Percentiles rank a stretch among this genome's conserved stretches.
phyloP scores from a whole-genome alignment of 2,329 filamentous ascomycete genomes.

The Mollisia scopiformis region DNA sequence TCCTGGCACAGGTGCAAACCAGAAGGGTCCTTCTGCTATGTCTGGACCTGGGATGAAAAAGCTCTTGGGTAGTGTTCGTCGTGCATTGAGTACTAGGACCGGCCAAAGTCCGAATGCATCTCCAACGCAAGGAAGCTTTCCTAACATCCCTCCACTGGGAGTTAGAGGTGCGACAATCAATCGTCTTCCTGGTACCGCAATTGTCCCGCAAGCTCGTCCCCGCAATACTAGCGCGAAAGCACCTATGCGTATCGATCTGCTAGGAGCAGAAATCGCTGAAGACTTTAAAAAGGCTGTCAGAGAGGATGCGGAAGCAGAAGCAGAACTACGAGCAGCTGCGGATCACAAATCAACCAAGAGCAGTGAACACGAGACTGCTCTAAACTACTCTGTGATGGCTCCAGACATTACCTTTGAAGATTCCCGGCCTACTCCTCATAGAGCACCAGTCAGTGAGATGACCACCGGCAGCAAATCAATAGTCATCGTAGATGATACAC shows the following conservation, averaged over 20 bases:
- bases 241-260: slow-evolving; percentile 74
- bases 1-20: slow-evolving; percentile 38
- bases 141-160: slow-evolving; percentile 37
- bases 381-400: slow-evolving; percentile 30
- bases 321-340: slow-evolving; percentile 32
- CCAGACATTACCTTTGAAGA: slow-evolving; percentile 28
- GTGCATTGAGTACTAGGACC: slow-evolving; percentile 68
- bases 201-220: slow-evolving; percentile 58
- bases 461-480: slow-evolving; percentile 89
- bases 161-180: slow-evolving; percentile 54
- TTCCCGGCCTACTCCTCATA: slow-evolving; percentile 11
- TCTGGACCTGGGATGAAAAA: slow-evolving; percentile 80
- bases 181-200: slow-evolving; percentile 59
- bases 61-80: slow-evolving; percentile 82
- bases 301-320: slow-evolving; percentile 56
- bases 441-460: slow-evolving; percentile 30
- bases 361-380: slow-evolving; percentile 19
- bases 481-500: slow-evolving; percentile 69
- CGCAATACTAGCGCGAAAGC: slow-evolving; percentile 48
- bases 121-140: slow-evolving; percentile 39
- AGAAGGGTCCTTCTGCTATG: slow-evolving; percentile 60
- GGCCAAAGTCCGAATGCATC: slow-evolving; percentile 32
- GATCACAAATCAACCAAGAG: slow-evolving; percentile 25
- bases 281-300: slow-evolving; percentile 78
- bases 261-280: slow-evolving; percentile 78